Percentiles rank a stretch among this genome's conserved stretches.
Conservation (phyloP, 129 eudicot genomes). For the Saposhnikovia divaricata region DNA sequence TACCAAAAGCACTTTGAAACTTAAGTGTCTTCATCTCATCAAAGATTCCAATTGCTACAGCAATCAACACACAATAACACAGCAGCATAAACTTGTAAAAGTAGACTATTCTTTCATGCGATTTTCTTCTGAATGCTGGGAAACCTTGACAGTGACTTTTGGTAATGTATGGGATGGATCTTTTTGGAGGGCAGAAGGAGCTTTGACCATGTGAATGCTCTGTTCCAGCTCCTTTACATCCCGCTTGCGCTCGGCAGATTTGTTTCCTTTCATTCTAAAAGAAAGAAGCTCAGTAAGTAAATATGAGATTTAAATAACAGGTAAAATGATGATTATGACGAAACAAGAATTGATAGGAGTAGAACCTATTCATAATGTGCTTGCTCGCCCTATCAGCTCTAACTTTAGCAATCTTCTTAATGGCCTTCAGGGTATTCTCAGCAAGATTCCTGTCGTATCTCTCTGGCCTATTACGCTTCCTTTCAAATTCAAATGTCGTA, state of each 20-base stretch:
- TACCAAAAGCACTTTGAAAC: background rate
- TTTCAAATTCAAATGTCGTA: slow-evolving; percentile 91
- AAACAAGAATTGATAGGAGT: background rate
- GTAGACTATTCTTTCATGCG: slow-evolving; percentile 58
- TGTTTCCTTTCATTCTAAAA: slow-evolving; percentile 32
- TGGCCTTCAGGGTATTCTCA: slow-evolving; percentile 70
- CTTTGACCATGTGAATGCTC: slow-evolving; percentile 53
- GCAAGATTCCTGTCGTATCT: slow-evolving; percentile 83
- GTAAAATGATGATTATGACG: background rate
- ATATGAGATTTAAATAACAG: background rate
- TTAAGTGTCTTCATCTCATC: background rate
- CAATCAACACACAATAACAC: background rate
- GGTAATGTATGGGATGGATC: slow-evolving; percentile 48
- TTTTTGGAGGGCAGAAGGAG: slow-evolving; percentile 39
- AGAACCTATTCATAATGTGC: slow-evolving; percentile 50
- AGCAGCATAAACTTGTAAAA: background rate
- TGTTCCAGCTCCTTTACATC: slow-evolving; percentile 55
- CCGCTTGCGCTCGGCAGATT: slow-evolving; percentile 27
- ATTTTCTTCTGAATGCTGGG: slow-evolving; percentile 35
- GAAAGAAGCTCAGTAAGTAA: background rate
- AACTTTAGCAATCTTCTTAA: slow-evolving; percentile 56
- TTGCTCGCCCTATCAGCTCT: slow-evolving; percentile 39
- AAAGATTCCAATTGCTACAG: background rate
- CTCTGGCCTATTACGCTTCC: slow-evolving; percentile 95
- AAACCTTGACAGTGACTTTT: slow-evolving; percentile 42